These are phyloP conservation scores for Andrographis paniculata DNA, from an alignment of 305 asterid species.

Conservation along the genomic window DNA sequence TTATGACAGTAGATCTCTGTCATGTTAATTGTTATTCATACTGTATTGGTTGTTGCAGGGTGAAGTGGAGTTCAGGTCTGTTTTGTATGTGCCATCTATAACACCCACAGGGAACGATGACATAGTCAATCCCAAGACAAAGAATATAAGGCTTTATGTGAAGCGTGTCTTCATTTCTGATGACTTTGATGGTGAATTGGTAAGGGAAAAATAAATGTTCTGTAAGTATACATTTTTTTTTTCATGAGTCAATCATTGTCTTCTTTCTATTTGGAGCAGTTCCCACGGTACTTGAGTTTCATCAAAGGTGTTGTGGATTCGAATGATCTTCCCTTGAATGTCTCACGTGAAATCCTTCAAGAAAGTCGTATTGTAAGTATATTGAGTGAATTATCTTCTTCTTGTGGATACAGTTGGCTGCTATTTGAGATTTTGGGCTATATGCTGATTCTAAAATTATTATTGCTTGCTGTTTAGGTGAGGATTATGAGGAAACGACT, in stretches of 20 bases:
- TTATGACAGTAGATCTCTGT: background rate
- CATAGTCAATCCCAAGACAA: conserved; percentile 73
- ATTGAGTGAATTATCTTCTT: background rate
- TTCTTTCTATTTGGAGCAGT: conserved; percentile 35
- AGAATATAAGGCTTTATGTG: conserved; percentile 85
- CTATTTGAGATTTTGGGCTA: background rate
- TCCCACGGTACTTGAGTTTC: conserved; percentile 96
- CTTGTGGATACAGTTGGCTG: background rate
- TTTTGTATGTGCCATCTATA: conserved; percentile 75
- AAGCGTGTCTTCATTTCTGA: conserved; percentile 94
- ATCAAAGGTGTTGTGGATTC: conserved; percentile 97
- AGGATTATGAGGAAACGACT: conserved; percentile 93
- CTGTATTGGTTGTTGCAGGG: conserved; percentile 47
- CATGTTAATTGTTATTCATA: conserved; percentile 4
- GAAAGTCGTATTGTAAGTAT: conserved; percentile 94
- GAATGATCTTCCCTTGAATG: conserved; percentile 93
- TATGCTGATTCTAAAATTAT: conserved; percentile 8
- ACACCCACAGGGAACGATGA: conserved; percentile 81
- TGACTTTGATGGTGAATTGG: conserved; percentile 99
- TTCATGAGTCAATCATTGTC: conserved; percentile 6
- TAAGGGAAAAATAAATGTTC: conserved; percentile 27
- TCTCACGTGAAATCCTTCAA: conserved; percentile 96
- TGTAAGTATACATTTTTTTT: background rate
- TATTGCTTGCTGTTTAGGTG: conserved; percentile 37
- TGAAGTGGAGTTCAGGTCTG: conserved; percentile 93